Evolutionary conservation across 1,284 basidiomycete species (phyloP).

Genomic region (Ceratobasidium sp.): DNA sequence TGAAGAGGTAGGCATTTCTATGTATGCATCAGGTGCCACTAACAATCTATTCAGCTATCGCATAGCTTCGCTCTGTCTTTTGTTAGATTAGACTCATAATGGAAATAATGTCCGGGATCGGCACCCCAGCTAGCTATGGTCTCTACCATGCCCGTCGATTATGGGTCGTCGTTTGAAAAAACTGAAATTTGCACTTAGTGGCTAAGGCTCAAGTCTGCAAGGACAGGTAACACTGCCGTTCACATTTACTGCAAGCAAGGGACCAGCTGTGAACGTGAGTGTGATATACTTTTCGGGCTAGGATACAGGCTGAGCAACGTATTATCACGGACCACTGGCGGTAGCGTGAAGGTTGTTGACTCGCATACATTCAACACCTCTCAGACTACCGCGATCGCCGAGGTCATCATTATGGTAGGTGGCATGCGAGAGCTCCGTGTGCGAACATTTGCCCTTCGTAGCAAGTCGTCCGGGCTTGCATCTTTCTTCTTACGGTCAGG

Average conservation of each 20-base stretch:
- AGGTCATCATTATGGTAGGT: slow-evolving; percentile 52
- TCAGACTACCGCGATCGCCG: slow-evolving; percentile 72
- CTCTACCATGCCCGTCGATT: too few species aligned
- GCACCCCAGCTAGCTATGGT: too few species aligned
- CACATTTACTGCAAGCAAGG: slow-evolving; percentile 67
- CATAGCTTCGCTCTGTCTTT: too few species aligned
- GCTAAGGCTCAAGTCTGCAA: too few species aligned
- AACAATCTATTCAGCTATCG: too few species aligned
- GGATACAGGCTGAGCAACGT: not conserved
- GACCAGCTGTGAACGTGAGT: slow-evolving; percentile 59
- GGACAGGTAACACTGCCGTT: slow-evolving; percentile 67
- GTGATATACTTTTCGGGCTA: not conserved
- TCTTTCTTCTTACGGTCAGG: not conserved
- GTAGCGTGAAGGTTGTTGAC: slow-evolving; percentile 74
- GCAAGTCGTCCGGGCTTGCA: too few species aligned
- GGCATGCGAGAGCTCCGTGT: slow-evolving; percentile 66
- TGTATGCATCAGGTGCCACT: too few species aligned
- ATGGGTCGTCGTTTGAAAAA: too few species aligned
- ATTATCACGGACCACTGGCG: slow-evolving; percentile 59
- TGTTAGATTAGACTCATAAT: too few species aligned
- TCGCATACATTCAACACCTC: slow-evolving; percentile 70
- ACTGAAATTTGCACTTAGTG: too few species aligned
- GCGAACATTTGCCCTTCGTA: slow-evolving; percentile 49
- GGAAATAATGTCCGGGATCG: too few species aligned
- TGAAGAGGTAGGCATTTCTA: too few species aligned